phyloP scores from a whole-genome alignment of 108 stramenopile species.

The Nitzschia sp. region DNA sequence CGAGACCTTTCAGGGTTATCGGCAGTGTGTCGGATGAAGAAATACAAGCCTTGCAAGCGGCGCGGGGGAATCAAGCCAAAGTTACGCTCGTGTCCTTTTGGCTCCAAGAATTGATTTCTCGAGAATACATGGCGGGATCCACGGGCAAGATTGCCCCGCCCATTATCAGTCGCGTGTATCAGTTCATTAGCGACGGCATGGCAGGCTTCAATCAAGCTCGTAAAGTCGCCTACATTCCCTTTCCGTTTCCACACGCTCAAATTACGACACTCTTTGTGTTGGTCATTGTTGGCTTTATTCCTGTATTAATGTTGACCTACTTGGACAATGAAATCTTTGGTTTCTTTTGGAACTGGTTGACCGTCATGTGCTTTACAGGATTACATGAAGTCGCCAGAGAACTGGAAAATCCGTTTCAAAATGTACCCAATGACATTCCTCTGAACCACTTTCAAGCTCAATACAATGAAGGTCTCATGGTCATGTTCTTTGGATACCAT shows the following conservation, averaged over 20 bases:
- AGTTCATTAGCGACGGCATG: conserved; percentile 64
- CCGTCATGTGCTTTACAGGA: conserved; percentile 59
- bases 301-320: conserved; percentile 67
- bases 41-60: conserved; percentile 62
- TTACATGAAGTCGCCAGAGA: conserved; percentile 69
- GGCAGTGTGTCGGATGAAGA: conserved; percentile 72
- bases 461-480: conserved; percentile 72
- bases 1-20: conserved; percentile 72
- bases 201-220: conserved; percentile 77
- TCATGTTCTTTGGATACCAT: conserved; percentile 74
- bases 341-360: conserved; percentile 57
- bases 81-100: conserved; percentile 64
- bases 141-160: conserved; percentile 51
- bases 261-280: conserved; percentile 55
- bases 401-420: conserved; percentile 74
- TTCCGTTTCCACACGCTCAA: conserved; percentile 82
- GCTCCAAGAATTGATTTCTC: conserved; percentile 70
- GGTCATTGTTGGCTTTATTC: conserved; percentile 47
- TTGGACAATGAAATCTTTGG: conserved; percentile 44
- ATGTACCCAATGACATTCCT: conserved; percentile 82
- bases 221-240: conserved; percentile 79
- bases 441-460: conserved; percentile 83
- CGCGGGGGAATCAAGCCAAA: conserved; percentile 75
- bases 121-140: conserved; percentile 68
- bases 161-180: conserved; percentile 63